Evolutionary conservation across 805 yeast genomes (phyloP), one percentile per base, ranked within the genome.

Genomic region (Lachancea thermotolerans): DNA sequence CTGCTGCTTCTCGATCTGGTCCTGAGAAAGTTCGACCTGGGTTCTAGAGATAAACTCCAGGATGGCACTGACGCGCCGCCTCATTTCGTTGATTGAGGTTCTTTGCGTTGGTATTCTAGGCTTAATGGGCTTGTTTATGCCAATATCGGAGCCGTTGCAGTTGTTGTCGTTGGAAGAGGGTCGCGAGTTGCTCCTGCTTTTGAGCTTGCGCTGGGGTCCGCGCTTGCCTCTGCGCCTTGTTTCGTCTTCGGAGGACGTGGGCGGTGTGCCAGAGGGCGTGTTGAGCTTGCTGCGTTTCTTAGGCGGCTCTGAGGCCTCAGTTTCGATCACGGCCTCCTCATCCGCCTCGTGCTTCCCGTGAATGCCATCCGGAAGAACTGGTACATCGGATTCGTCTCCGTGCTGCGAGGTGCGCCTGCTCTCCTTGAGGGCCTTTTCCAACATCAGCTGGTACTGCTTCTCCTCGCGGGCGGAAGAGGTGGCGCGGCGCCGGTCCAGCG

Each of bases 1-100:
- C 46, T 70, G 73, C 27, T 67, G 69, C 44, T 81, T 79, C 36
- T 74, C 77, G n/a, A 73, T 67, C 52, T 81, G 82, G 54, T 89
- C 96, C 42, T 77, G 77, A 39, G 82, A 81, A 49, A 91, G 67
- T 58, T 91, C 98, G 49, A 82, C 65, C 62, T 89, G 96, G 1
- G 95, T 85, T 43, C 95, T 73, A 10, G 90, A 87, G 21, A 91
- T 76, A 73, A 90, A 93, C 65, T 93, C 98, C 55, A 91, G 68
- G 16, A 91, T 91, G 1, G 96, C 95, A 2, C 87, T 83, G 1
- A 89, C 85, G 48, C 99, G 75, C 57, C 87, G 80, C 46, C 89
- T 77, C 86, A 91, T 83, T 62, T 91, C 99, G 54, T 77, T 75
- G 49, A 90, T 64, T 2, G 89, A 77, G 2, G 85, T 77, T 44